Evolutionary conservation across 495 filamentous ascomycete genomes (phyloP), one percentile per base, ranked within the genome.

Genomic region (Aspergillus ellipticus): DNA sequence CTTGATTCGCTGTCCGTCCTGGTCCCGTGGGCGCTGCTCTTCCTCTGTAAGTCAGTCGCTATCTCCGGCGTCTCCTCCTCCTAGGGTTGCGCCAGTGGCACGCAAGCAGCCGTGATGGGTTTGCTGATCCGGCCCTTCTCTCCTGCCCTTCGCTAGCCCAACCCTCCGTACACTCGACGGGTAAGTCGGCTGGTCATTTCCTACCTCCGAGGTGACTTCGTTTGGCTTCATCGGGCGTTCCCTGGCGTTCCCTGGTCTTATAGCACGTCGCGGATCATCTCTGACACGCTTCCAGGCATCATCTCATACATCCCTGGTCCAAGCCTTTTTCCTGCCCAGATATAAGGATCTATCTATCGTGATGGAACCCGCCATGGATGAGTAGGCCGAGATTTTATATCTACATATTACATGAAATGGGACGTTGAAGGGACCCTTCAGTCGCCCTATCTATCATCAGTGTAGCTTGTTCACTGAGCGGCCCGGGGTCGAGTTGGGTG

Each of bases 321-420:
- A 51, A 56, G 62, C 53, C 56, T 53, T 37, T 51, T 47, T 42
- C 33, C 24, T 28, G 24, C 55, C 57, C 42, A 24, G 35, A 41
- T 53, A 41, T 29, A 55, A 53, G 54, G 51, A 48, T 53, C n/a
- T n/a, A 46, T 51, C 41, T n/a, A n/a, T 26, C 20, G 28, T 59
- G 50, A 60, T 55, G 51, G 61, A 57, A 42, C 59, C 65, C 62
- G 61, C 60, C 51, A 64, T 64, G 65, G 49, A 55, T 57, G 42
- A 41, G 58, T 42, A 50, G 33, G 51, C 51, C 51, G 55, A 54
- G 42, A 51, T 53, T 17, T 60, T 56, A 62, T 57, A 56, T 48
- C 29, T 24, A 8, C 53, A 49, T 46, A 54, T 49, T 11, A 29
- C 35, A 47, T 21, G 50, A 42, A 46, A 62, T 62, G 60, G 55